Conservation (phyloP, 805 yeast species). For the Wilhelminamyces savonicus region DNA sequence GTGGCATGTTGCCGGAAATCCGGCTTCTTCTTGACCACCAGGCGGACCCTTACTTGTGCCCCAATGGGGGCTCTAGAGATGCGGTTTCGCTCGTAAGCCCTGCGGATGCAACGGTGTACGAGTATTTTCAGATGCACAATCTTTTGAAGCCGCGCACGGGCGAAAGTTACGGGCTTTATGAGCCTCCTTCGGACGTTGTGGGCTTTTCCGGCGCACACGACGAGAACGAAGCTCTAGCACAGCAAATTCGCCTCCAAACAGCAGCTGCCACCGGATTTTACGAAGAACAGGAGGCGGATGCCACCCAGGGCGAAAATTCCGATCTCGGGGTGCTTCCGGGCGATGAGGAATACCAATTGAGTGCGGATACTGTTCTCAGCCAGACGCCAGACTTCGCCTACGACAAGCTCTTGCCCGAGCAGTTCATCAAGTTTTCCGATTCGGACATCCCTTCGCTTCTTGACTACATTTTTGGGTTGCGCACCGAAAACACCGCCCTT, state of each 20-base stretch:
- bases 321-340: no score
- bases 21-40: conserved; percentile 53
- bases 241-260: conserved; percentile 3
- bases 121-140: conserved; percentile 51
- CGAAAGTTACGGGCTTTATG: conserved; percentile 7
- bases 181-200: conserved; percentile 6
- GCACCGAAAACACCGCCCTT: conserved; percentile 27
- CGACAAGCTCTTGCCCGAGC: conserved; percentile 47
- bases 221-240: conserved; percentile 5
- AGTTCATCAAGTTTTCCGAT: conserved; percentile 58
- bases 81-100: conserved; percentile 57
- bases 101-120: conserved; percentile 45
- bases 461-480: conserved; percentile 41
- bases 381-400: conserved; percentile 46
- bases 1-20: conserved; percentile 50
- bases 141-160: conserved; percentile 11
- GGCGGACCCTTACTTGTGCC: conserved; percentile 51
- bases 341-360: conserved; percentile 20
- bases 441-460: conserved; percentile 44
- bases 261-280: conserved; percentile 10
- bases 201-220: no score
- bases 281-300: conserved; percentile 29
- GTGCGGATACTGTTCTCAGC: conserved; percentile 21
- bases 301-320: no score
- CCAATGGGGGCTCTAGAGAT: conserved; percentile 14